Percentiles rank a stretch among this genome's conserved stretches.
Evolutionary conservation across 2,329 filamentous ascomycete genomes (phyloP).

Genomic region (Fusarium acutatum): DNA sequence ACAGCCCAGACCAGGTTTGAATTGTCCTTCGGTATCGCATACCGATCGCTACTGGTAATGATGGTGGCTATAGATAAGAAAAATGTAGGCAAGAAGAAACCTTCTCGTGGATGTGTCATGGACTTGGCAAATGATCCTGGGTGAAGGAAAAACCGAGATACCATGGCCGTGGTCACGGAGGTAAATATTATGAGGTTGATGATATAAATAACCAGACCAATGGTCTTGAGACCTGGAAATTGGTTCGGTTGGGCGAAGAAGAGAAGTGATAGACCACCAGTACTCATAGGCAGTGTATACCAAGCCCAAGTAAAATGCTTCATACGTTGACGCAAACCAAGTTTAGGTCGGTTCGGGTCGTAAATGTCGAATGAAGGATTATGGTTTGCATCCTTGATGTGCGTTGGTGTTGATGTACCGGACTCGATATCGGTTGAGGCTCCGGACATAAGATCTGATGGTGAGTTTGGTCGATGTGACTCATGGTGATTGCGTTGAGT

Average conservation of each 20-base stretch:
- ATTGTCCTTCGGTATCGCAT: conserved; percentile 66
- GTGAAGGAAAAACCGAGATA: conserved; percentile 68
- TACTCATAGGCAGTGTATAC: conserved; percentile 80
- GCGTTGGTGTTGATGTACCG: conserved; percentile 8
- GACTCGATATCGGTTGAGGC: conserved; percentile 11
- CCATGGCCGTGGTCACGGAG: conserved; percentile 61
- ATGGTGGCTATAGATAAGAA: conserved; percentile 74
- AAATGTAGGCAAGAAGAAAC: conserved; percentile 76
- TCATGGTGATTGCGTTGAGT: not conserved
- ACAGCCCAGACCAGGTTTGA: conserved; percentile 65
- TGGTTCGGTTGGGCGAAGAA: conserved; percentile 68
- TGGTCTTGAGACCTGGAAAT: conserved; percentile 69
- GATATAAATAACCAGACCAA: conserved; percentile 73
- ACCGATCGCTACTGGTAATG: conserved; percentile 71
- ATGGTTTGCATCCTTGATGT: not conserved
- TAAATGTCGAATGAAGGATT: conserved; percentile 11
- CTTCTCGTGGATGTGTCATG: conserved; percentile 70
- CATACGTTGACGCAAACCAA: conserved; percentile 54
- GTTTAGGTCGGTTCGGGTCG: conserved; percentile 40
- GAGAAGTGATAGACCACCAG: conserved; percentile 74
- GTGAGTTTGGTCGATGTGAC: not conserved
- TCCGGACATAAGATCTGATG: not conserved
- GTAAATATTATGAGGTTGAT: conserved; percentile 72
- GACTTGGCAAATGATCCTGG: conserved; percentile 62
- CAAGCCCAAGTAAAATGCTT: conserved; percentile 75